These are phyloP conservation scores for Oenanthe sinensis DNA, from an alignment of 129 eudicot species.

Conservation along the genomic window DNA sequence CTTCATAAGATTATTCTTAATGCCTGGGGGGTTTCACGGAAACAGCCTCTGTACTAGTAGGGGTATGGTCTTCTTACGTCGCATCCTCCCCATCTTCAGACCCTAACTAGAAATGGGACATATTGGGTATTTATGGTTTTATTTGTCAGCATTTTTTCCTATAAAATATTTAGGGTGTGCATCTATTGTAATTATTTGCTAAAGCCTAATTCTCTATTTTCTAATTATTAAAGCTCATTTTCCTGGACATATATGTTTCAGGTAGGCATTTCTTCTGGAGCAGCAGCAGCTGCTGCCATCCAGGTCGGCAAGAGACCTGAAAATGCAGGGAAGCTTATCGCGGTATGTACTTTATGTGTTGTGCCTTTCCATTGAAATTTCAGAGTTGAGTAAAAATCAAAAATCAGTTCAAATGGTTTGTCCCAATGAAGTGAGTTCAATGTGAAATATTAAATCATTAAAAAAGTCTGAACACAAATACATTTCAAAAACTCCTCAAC, in stretches of 20 bases:
- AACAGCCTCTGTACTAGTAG: not conserved
- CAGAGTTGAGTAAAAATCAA: not conserved
- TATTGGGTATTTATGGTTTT: not conserved
- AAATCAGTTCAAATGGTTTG: not conserved
- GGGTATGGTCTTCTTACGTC: not conserved
- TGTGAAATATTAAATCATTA: not conserved
- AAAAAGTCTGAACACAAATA: not conserved
- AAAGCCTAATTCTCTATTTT: not conserved
- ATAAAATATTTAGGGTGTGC: not conserved
- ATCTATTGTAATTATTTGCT: not conserved
- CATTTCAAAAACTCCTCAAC: not conserved
- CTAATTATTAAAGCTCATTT: not conserved
- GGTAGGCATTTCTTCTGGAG: slow-evolving; percentile 99
- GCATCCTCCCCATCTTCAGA: not conserved
- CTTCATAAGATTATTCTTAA: not conserved
- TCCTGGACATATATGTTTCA: slow-evolving; percentile 10
- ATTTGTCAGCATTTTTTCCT: not conserved
- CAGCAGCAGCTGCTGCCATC: slow-evolving; percentile 95
- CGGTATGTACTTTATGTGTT: slow-evolving; percentile 41
- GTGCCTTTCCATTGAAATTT: not conserved
- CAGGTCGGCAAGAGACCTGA: slow-evolving; percentile 91
- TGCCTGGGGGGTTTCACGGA: not conserved
- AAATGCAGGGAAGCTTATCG: slow-evolving; percentile 95
- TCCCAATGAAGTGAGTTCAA: not conserved
- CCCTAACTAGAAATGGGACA: not conserved